These are phyloP conservation scores for Poteriospumella lacustris DNA, from an alignment of 108 stramenopile species.

Conservation along the genomic window DNA sequence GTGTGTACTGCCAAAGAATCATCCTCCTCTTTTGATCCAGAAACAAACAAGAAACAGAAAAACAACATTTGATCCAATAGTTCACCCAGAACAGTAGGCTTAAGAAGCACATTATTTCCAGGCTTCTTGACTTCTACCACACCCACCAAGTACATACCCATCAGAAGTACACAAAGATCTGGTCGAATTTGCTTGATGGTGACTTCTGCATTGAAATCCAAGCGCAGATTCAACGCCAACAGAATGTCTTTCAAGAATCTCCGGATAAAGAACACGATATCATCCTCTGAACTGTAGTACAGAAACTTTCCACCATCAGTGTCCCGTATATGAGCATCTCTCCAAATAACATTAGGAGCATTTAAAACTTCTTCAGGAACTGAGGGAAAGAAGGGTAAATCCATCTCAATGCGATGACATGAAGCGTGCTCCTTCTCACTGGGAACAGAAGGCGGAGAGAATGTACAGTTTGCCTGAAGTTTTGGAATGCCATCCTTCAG, in stretches of 20 bases:
- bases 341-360: slow-evolving; percentile 3
- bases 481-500: slow-evolving; percentile 19
- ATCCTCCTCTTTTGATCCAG: too few species aligned
- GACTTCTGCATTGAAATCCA: slow-evolving; percentile 3
- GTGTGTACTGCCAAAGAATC: too few species aligned
- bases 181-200: slow-evolving; percentile 2
- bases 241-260: not conserved
- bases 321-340: not conserved
- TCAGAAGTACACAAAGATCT: not conserved
- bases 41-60: not conserved
- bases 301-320: not conserved
- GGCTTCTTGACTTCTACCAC: slow-evolving; percentile 12
- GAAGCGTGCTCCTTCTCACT: too few species aligned
- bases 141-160: slow-evolving; percentile 12
- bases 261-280: not conserved
- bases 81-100: slow-evolving; percentile 8
- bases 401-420: too few species aligned
- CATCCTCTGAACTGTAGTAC: slow-evolving; percentile 8
- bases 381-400: too few species aligned
- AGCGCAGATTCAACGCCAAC: not conserved
- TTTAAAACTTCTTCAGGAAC: slow-evolving; percentile 9
- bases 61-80: slow-evolving; percentile 3
- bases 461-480: not conserved
- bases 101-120: not conserved
- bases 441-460: slow-evolving; percentile 11